These are phyloP conservation scores for Prunus campanulata DNA, from an alignment of 306 rosid species.

Conservation along the genomic window DNA sequence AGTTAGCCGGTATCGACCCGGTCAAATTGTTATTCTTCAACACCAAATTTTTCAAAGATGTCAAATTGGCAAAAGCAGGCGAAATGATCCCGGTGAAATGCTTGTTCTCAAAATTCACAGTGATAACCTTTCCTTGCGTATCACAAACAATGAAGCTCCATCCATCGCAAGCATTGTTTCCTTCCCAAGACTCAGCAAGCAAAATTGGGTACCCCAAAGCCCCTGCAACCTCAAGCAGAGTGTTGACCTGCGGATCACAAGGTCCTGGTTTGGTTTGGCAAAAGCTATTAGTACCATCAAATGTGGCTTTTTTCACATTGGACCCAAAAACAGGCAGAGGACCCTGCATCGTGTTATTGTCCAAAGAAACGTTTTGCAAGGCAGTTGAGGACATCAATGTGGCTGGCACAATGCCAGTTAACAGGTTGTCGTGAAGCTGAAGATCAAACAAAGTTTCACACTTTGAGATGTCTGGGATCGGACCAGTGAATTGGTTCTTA, in stretches of 20 bases:
- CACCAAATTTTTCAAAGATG: slow-evolving; percentile 43
- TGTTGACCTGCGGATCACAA: slow-evolving; percentile 52
- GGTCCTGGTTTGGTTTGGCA: slow-evolving; percentile 32
- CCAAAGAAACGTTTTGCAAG: slow-evolving; percentile 48
- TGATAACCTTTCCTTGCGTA: slow-evolving; percentile 31
- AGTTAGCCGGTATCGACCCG: slow-evolving; percentile 50
- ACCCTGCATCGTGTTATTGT: slow-evolving; percentile 62
- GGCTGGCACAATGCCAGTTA: slow-evolving; percentile 60
- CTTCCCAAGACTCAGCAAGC: slow-evolving; percentile 48
- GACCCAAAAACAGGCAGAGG: slow-evolving; percentile 47
- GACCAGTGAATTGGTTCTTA: slow-evolving; percentile 58
- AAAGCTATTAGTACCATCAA: slow-evolving; percentile 51
- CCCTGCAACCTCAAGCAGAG: slow-evolving; percentile 47
- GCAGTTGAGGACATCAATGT: slow-evolving; percentile 36
- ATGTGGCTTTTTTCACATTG: slow-evolving; percentile 17
- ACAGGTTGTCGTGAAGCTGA: slow-evolving; percentile 64
- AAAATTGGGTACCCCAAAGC: slow-evolving; percentile 46
- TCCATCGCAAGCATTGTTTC: slow-evolving; percentile 35
- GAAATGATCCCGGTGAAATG: slow-evolving; percentile 55
- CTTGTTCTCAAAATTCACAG: slow-evolving; percentile 39
- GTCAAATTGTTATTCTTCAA: slow-evolving; percentile 44
- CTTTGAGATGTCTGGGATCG: slow-evolving; percentile 59
- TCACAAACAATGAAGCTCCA: slow-evolving; percentile 54
- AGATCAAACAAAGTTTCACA: slow-evolving; percentile 48
- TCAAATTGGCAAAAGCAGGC: slow-evolving; percentile 58